Evolutionary conservation across 805 yeast genomes (phyloP).

Genomic region (Danielia reshetovae): DNA sequence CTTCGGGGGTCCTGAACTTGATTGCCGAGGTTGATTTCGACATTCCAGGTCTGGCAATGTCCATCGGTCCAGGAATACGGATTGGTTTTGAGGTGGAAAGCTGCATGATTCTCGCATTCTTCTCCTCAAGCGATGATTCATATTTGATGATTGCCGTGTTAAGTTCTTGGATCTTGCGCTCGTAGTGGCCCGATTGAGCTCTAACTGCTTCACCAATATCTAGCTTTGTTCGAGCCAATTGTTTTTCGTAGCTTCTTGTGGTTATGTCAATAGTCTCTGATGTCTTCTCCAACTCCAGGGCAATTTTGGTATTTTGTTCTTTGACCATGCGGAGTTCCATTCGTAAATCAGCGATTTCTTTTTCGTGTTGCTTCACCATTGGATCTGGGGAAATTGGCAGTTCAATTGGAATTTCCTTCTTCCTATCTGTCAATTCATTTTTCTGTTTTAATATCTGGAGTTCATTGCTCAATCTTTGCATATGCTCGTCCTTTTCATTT

Average conservation of each 20-base stretch:
- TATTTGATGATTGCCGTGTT: slow-evolving; percentile 25
- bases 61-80: slow-evolving; percentile 24
- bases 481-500: slow-evolving; percentile 2
- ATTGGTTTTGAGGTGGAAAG: slow-evolving; percentile 36
- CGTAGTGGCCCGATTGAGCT: slow-evolving; percentile 24
- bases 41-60: neutral
- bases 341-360: slow-evolving; percentile 1
- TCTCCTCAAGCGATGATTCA: slow-evolving; percentile 36
- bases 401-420: too few relatives aligned
- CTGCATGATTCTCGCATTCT: slow-evolving; percentile 31
- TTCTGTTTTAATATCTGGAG: neutral
- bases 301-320: slow-evolving; percentile 19
- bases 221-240: slow-evolving; percentile 19
- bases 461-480: slow-evolving; percentile 16
- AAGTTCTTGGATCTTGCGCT: slow-evolving; percentile 34
- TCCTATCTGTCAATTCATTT: neutral
- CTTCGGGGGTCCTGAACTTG: neutral
- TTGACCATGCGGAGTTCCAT: slow-evolving; percentile 10
- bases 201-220: slow-evolving; percentile 26
- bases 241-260: slow-evolving; percentile 20
- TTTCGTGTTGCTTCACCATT: neutral
- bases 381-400: neutral
- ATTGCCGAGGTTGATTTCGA: neutral
- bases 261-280: slow-evolving; percentile 13
- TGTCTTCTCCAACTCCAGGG: slow-evolving; percentile 15